These are phyloP conservation scores for Pichia phayaonensis DNA, from an alignment of 805 yeast species.

Conservation along the genomic window DNA sequence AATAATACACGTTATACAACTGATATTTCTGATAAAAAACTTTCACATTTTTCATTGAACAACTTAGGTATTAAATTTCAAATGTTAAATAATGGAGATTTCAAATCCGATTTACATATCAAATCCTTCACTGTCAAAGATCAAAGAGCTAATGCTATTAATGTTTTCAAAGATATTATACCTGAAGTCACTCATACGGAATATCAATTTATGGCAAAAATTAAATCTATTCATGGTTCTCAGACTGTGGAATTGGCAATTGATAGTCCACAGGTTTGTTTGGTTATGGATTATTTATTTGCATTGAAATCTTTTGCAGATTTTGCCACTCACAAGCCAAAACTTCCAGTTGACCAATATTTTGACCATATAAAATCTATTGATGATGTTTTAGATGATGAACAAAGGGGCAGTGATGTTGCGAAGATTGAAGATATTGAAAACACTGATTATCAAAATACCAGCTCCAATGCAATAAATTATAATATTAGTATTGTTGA, in stretches of 20 bases:
- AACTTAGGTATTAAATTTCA: conserved; percentile 44
- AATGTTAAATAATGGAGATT: conserved; percentile 47
- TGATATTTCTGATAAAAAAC: conserved; percentile 32
- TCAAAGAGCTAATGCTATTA: conserved; percentile 51
- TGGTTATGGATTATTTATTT: conserved; percentile 82
- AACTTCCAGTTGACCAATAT: conserved; percentile 19
- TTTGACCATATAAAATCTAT: background rate
- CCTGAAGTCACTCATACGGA: conserved; percentile 59
- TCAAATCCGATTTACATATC: conserved; percentile 53
- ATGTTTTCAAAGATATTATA: conserved; percentile 71
- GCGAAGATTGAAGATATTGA: conserved; percentile 4
- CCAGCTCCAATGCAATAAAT: conserved; percentile 28
- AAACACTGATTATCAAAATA: conserved; percentile 6
- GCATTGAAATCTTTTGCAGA: conserved; percentile 63
- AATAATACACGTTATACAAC: conserved; percentile 37
- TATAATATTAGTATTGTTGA: conserved; percentile 64
- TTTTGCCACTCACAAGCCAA: conserved; percentile 29
- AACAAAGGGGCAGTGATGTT: conserved; percentile 8
- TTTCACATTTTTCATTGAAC: conserved; percentile 55
- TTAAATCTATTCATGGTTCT: conserved; percentile 36
- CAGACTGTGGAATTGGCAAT: conserved; percentile 47
- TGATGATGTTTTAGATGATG: conserved; percentile 1
- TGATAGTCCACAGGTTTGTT: conserved; percentile 71
- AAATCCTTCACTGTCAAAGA: conserved; percentile 75
- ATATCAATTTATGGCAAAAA: conserved; percentile 62